These are phyloP conservation scores for Yamadazyma trypodendri DNA, from an alignment of 1,139 yeast genomes.

Conservation along the genomic window DNA sequence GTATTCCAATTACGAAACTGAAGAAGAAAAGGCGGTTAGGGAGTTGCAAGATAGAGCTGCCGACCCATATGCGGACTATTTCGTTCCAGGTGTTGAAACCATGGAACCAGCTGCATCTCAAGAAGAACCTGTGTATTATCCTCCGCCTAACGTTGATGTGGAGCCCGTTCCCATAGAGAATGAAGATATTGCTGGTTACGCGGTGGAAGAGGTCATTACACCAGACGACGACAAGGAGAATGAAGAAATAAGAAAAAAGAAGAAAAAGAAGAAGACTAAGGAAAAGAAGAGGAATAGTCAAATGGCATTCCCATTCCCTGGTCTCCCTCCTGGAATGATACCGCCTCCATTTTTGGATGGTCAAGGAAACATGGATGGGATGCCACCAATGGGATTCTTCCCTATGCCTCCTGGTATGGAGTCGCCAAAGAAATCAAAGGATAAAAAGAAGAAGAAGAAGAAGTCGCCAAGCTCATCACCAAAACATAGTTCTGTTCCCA, in stretches of 20 bases:
- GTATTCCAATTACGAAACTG: slow-evolving; percentile 27
- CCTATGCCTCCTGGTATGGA: slow-evolving; percentile 19
- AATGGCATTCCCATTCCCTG: slow-evolving; percentile 17
- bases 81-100: slow-evolving; percentile 12
- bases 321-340: slow-evolving; percentile 18
- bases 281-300: slow-evolving; percentile 11
- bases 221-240: slow-evolving; percentile 16
- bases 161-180: too few species aligned
- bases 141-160: background rate
- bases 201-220: background rate
- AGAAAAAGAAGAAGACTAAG: slow-evolving; percentile 18
- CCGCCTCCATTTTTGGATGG: slow-evolving; percentile 16
- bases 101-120: background rate
- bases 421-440: slow-evolving; percentile 13
- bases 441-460: slow-evolving; percentile 16
- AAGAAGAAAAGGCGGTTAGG: slow-evolving; percentile 17
- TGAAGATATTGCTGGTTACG: background rate
- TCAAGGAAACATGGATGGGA: slow-evolving; percentile 12
- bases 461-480: slow-evolving; percentile 13
- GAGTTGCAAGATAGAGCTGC: slow-evolving; percentile 21
- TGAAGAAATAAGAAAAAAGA: slow-evolving; percentile 14
- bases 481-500: slow-evolving; percentile 11
- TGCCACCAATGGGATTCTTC: slow-evolving; percentile 18
- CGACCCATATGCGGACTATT: slow-evolving; percentile 22
- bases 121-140: background rate